A percentile compares a stretch with the other conserved stretches of the same genome.
Conservation (phyloP, 1,284 basidiomycete species). For the Meira miltonrushii region DNA sequence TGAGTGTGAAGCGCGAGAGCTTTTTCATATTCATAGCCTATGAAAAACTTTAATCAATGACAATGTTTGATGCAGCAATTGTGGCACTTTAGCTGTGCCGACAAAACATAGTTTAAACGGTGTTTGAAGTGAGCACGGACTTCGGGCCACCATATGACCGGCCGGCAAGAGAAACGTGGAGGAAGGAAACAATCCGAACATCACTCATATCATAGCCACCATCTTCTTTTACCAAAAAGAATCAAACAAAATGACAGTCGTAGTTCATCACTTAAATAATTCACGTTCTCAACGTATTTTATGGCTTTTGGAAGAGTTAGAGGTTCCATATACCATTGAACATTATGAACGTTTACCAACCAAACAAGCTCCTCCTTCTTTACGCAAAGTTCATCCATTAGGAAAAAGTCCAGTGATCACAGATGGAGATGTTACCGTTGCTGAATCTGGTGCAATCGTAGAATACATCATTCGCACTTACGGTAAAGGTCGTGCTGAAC, state of each 20-base stretch:
- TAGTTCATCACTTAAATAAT: conserved; percentile 44
- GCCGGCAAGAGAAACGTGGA: too few species aligned
- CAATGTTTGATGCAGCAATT: too few species aligned
- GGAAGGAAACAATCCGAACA: too few species aligned
- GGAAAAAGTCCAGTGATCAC: conserved; percentile 49
- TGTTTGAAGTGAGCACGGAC: too few species aligned
- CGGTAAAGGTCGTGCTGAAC: conserved; percentile 35
- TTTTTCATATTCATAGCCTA: too few species aligned
- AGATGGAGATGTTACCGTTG: conserved; percentile 39
- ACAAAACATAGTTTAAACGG: too few species aligned
- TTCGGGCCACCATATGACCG: too few species aligned
- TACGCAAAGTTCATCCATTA: conserved; percentile 41
- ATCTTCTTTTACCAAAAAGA: too few species aligned
- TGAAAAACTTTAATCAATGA: too few species aligned
- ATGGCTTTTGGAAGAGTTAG: conserved; percentile 51
- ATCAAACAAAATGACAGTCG: neutral
- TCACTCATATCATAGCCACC: too few species aligned
- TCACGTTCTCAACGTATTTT: conserved; percentile 50
- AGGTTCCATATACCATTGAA: conserved; percentile 44
- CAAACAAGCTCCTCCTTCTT: conserved; percentile 35
- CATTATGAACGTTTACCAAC: conserved; percentile 37
- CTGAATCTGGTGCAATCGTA: conserved; percentile 49
- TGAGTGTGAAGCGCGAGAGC: too few species aligned
- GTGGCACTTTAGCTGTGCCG: too few species aligned
- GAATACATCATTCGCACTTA: conserved; percentile 50